Evolutionary conservation across 2,329 filamentous ascomycete species (phyloP).

Genomic region (Lasiodiplodia sp.): DNA sequence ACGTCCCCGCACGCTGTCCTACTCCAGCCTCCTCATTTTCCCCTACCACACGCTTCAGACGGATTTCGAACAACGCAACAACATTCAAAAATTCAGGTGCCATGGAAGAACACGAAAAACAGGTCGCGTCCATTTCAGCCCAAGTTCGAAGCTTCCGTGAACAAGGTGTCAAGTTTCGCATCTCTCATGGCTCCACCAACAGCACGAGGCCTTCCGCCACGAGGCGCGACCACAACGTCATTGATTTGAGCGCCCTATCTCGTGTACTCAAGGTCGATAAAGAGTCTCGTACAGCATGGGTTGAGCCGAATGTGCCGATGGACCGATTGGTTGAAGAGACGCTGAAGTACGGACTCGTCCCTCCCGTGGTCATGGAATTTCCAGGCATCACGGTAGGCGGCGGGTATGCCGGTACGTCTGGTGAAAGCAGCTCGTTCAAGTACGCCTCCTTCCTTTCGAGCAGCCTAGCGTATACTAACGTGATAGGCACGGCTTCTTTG

Average conservation of each 20-base stretch:
- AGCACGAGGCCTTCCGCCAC: constrained; percentile 65
- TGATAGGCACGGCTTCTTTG: constrained; percentile 61
- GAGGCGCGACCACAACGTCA: constrained; percentile 49
- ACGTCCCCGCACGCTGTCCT: neutral
- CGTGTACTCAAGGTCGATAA: constrained; percentile 69
- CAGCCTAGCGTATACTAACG: neutral
- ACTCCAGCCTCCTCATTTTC: neutral
- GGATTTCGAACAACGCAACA: neutral
- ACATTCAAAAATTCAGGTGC: neutral
- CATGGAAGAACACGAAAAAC: constrained; percentile 51
- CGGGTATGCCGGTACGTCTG: constrained; percentile 71
- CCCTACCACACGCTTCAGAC: neutral
- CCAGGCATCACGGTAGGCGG: constrained; percentile 76
- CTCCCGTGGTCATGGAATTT: constrained; percentile 75
- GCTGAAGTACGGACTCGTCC: constrained; percentile 62
- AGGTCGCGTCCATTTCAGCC: constrained; percentile 56
- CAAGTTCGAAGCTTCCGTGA: constrained; percentile 59
- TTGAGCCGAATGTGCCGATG: constrained; percentile 76
- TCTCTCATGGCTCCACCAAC: constrained; percentile 80
- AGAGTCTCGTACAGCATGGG: constrained; percentile 62
- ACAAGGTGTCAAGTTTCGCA: constrained; percentile 67
- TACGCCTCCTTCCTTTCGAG: constrained; percentile 43
- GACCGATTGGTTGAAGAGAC: constrained; percentile 67
- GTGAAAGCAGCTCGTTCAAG: constrained; percentile 73
- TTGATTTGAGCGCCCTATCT: constrained; percentile 71